These are phyloP conservation scores for Carpinus fangiana DNA, from an alignment of 306 rosid genomes.

Conservation along the genomic window DNA sequence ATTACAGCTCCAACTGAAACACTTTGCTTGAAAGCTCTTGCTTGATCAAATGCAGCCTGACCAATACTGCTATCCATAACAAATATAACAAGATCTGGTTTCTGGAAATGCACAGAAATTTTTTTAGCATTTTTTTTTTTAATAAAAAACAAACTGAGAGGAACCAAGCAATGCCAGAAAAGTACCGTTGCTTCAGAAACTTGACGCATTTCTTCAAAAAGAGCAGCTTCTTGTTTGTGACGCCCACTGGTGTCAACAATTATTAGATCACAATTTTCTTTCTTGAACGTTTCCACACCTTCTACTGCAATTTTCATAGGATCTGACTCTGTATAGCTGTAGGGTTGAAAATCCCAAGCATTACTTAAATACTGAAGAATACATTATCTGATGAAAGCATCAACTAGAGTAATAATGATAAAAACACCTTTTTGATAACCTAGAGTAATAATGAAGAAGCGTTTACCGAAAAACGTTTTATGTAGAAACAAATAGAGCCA, in stretches of 20 bases:
- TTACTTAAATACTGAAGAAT: conserved; percentile 20
- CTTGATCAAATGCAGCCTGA: conserved; percentile 91
- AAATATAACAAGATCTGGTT: conserved; percentile 83
- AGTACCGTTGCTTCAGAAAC: conserved; percentile 89
- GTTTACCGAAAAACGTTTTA: too few species aligned
- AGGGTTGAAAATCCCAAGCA: conserved; percentile 19
- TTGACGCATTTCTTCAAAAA: conserved; percentile 94
- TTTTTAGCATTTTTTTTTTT: conserved; percentile 17
- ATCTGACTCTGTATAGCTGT: conserved; percentile 78
- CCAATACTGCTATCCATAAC: conserved; percentile 95
- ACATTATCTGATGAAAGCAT: background rate
- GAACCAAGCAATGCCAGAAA: conserved; percentile 25
- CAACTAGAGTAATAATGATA: conserved; percentile 8
- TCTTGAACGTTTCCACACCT: conserved; percentile 78
- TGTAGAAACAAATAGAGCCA: too few species aligned
- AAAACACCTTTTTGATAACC: background rate
- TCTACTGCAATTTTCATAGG: conserved; percentile 81
- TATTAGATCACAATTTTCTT: conserved; percentile 82
- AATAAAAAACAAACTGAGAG: background rate
- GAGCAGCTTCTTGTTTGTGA: conserved; percentile 86
- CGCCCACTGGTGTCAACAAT: conserved; percentile 91
- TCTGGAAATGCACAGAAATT: conserved; percentile 49
- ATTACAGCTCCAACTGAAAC: conserved; percentile 88
- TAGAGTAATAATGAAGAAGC: too few species aligned
- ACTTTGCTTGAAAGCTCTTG: conserved; percentile 79